Evolutionary conservation across 2,329 filamentous ascomycete genomes (phyloP), one percentile per base, ranked within the genome.

Genomic region (Aureobasidium lini): DNA sequence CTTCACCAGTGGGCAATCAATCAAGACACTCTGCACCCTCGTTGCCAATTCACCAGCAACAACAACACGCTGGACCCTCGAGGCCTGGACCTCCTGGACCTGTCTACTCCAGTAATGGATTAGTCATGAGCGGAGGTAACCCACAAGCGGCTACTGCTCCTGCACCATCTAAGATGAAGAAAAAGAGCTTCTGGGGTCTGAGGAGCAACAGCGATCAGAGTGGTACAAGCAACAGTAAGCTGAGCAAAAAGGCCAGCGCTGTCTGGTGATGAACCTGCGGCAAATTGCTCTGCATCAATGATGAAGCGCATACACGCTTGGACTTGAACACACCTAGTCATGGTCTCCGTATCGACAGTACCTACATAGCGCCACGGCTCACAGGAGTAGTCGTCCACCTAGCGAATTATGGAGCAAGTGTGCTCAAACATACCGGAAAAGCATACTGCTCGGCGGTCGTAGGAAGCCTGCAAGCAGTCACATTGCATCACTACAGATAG

Each of bases 181-280:
- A 71, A 67, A 73, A 68, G 61, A 70, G 67, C 59, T 72, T 74
- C 59, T 73, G 69, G 57, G 69, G 71, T 1, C 56, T 74, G 60
- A 66, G 70, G 52, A 68, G 67, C 50, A 68, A 71, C 56, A 67
- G 69, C 18, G 64, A 46, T 49, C 61, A 65, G 36, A 66, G 69
- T 18, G 63, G 39, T 50, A 52, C 64, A 28, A 56, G 58, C 42
- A 57, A 62, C 40, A 64, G 57, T 57, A 65, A 62, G 40, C 36
- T 64, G 29, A 54, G 36, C 32, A 64, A 61, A 46, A 66, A 66
- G 60, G 61, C 56, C 47, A 66, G 64, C 32, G 64, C 60, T 34
- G 60, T 66, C 29, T 66, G 64, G 63, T 62, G 36, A 52, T 52
- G 18, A 52, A 31, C 0, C 6, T 31, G 48, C 36, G 28, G 16